Evolutionary conservation across 2,329 filamentous ascomycete genomes (phyloP), one percentile per base, ranked within the genome.

Genomic region (Gremmenia infestans): DNA sequence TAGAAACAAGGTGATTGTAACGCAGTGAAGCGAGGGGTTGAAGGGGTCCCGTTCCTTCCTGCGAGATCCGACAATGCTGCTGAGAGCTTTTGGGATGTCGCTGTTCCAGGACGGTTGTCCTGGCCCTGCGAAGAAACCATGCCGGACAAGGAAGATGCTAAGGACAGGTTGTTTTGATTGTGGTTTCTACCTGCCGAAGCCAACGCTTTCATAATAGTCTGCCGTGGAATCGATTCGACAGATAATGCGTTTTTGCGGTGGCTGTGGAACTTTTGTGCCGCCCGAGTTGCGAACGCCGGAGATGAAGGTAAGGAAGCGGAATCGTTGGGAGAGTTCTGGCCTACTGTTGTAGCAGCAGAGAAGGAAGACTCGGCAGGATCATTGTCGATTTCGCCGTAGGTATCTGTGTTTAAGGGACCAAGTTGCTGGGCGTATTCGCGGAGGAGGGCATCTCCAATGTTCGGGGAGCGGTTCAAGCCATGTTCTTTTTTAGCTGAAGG

Each of bases 1-100:
- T 96, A 97, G 75, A 96, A 99, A 76, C 94, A 99, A 14, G 94
- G 94, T 46, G 92, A 97, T 65, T 93, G 87, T 52, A 97, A 76
- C 9, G 87, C 80, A 11, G 86, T 81, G 63, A 92, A 79, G 71
- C 39, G 76, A 74, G 65, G 72, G 64, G 71, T 69, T 68, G 62
- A 59, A 8, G 71, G 68, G 15, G 67, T 67, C 7, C 60, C 63
- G 49, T 65, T 66, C 53, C 62, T 61, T 15, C 57, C 55, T 55
- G 78, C 77, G 40, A 83, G 70, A 59, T 76, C 78, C 17, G 79
- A 76, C 28, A 83, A 70, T n/a, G 80, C 79, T 7, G 78, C 73
- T 7, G 85, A 85, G 9, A 92, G 79, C 57, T 82, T 83, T 66
- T 86, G 82, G 2, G 84, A 73, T 5, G 67, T 64, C 19, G 68